phyloP scores from a whole-genome alignment of 202 grass and related monocot species.

The Panicum hallii region DNA sequence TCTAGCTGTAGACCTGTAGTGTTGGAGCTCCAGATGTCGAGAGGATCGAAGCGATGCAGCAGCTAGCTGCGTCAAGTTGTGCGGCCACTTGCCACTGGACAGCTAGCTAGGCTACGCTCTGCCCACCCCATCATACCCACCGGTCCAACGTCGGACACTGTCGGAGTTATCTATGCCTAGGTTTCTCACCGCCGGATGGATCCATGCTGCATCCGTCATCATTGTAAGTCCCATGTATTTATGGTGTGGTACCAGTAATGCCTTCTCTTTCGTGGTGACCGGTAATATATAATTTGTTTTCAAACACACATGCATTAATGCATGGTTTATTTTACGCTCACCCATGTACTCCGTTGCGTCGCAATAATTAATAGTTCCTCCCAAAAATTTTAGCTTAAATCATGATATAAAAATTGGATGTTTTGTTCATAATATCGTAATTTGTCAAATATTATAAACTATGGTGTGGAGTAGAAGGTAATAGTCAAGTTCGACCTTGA shows the following conservation, averaged over 20 bases:
- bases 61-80: neutral
- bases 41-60: neutral
- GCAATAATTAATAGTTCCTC: too few species aligned
- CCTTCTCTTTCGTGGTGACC: neutral
- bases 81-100: constrained; percentile 25
- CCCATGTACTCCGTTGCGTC: too few species aligned
- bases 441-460: neutral
- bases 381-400: too few species aligned
- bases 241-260: neutral
- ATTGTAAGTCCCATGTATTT: neutral
- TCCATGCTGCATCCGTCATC: neutral
- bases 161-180: constrained; percentile 37
- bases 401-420: too few species aligned
- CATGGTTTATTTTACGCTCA: neutral
- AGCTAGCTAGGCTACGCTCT: constrained; percentile 9
- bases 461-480: neutral
- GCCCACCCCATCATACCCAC: neutral
- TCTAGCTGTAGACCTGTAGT: neutral
- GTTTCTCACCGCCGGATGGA: neutral
- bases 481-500: neutral
- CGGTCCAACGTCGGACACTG: neutral
- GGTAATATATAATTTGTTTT: neutral
- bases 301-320: neutral
- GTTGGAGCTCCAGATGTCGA: neutral
- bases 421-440: too few species aligned